Percentiles rank a stretch among this genome's conserved stretches.
Evolutionary conservation across 306 rosid genomes (phyloP).

Genomic region (Cucurbita maxima): DNA sequence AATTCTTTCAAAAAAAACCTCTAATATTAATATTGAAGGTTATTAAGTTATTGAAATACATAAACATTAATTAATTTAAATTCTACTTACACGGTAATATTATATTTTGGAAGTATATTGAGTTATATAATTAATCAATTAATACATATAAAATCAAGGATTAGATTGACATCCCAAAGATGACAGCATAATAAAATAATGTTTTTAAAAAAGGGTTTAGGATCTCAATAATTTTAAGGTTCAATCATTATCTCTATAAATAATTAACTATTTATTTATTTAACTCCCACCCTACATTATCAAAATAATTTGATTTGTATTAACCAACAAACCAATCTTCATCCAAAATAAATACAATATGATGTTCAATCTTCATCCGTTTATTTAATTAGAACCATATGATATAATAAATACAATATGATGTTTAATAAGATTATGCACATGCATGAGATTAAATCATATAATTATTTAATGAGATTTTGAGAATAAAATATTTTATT

Average conservation of each 20-base stretch:
- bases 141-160: neutral
- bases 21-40: too few species aligned
- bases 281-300: neutral
- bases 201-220: neutral
- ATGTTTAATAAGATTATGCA: neutral
- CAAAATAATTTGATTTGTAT: neutral
- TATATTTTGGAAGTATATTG: too few species aligned
- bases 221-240: constrained; percentile 1
- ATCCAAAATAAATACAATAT: neutral
- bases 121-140: too few species aligned
- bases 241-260: neutral
- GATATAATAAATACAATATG: neutral
- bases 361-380: too few species aligned
- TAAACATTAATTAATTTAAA: too few species aligned
- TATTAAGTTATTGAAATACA: too few species aligned
- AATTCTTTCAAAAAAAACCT: too few species aligned
- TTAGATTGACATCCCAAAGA: constrained; percentile 2
- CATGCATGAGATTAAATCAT: neutral
- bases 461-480: neutral
- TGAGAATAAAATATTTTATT: too few species aligned
- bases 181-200: neutral
- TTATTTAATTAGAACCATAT: neutral
- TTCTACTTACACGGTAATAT: too few species aligned
- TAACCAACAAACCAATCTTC: neutral
- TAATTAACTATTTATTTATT: neutral